phyloP scores from a whole-genome alignment of 2,329 filamentous ascomycete species.

The Claviceps digitariae region DNA sequence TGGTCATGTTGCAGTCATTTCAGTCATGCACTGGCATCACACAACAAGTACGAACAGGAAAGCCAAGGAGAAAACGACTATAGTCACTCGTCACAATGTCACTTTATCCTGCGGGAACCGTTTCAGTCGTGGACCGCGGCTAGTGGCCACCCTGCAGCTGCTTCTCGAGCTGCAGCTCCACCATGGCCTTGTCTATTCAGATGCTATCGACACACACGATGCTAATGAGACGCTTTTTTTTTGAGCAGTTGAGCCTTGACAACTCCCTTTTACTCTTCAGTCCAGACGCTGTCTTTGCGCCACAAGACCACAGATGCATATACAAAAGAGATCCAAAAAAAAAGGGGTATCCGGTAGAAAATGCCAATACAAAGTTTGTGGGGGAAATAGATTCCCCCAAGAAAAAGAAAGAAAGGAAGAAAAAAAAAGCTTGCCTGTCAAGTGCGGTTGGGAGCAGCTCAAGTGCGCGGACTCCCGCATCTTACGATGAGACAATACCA shows the following conservation, averaged over 20 bases:
- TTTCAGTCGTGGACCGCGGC: neutral
- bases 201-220: neutral
- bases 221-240: constrained; percentile 1
- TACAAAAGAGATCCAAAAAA: neutral
- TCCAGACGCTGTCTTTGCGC: neutral
- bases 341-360: constrained; percentile 3
- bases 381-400: neutral
- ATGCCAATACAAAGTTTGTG: neutral
- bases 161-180: neutral
- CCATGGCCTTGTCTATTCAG: neutral
- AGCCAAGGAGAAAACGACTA: too few species aligned
- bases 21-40: too few species aligned
- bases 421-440: neutral
- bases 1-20: too few species aligned
- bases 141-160: neutral
- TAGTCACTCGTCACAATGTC: neutral
- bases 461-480: neutral
- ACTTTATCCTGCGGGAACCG: neutral
- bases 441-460: neutral
- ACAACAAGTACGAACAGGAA: too few species aligned
- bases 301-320: neutral
- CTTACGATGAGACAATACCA: constrained; percentile 14
- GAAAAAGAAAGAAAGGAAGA: neutral
- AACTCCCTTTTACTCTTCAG: neutral
- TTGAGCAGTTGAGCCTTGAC: neutral